Percentiles rank a stretch among this genome's conserved stretches.
These are phyloP conservation scores for Heterobasidion annosum DNA, from an alignment of 1,284 basidiomycete genomes.

Conservation along the genomic window DNA sequence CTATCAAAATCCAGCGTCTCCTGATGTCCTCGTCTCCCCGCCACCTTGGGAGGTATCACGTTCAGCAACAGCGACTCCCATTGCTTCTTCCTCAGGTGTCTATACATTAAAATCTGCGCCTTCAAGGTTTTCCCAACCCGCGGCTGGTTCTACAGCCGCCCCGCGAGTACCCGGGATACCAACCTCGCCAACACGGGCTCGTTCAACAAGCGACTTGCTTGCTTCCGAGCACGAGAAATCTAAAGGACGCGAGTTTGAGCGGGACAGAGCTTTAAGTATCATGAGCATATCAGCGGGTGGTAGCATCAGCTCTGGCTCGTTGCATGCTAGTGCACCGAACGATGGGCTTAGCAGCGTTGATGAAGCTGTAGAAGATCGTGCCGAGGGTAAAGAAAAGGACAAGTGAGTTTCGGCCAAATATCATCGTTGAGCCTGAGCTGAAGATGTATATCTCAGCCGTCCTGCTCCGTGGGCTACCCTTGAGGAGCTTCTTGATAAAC, in stretches of 20 bases:
- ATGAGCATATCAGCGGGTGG: constrained; percentile 3
- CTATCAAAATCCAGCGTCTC: constrained; percentile 64
- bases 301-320: constrained; percentile 2
- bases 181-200: constrained; percentile 38
- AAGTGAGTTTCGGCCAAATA: constrained; percentile 18
- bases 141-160: constrained; percentile 10
- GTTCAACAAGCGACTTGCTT: constrained; percentile 48
- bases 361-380: constrained; percentile 10
- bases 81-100: constrained; percentile 26
- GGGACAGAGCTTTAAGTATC: constrained; percentile 3
- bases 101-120: constrained; percentile 16
- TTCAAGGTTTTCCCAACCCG: constrained; percentile 21
- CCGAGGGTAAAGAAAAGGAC: constrained; percentile 14
- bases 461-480: constrained; percentile 52
- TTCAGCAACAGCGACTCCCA: constrained; percentile 39
- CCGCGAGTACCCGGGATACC: constrained; percentile 15
- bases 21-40: constrained; percentile 42
- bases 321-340: constrained; percentile 3
- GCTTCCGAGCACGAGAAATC: constrained; percentile 34
- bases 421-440: background rate
- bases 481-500: constrained; percentile 68
- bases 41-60: constrained; percentile 45
- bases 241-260: constrained; percentile 15
- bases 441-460: constrained; percentile 6
- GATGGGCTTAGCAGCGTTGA: constrained; percentile 8